Evolutionary conservation across 2,329 filamentous ascomycete species (phyloP), one percentile per base, ranked within the genome.

Genomic region (Dothideomycetidae sp.): DNA sequence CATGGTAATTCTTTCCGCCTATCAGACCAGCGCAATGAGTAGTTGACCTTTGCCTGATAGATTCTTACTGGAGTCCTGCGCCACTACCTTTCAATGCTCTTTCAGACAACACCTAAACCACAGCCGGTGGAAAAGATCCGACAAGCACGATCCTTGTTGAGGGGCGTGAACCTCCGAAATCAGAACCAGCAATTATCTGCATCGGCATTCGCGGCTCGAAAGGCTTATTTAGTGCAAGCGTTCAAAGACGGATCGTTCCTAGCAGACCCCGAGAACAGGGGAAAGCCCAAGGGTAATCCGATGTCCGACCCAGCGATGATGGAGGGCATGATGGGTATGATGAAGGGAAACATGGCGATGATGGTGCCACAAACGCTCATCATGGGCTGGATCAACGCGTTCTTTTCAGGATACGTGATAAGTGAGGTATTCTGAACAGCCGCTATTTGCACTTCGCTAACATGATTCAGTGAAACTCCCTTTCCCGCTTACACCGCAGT

Each of bases 271-370:
- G 82, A 90, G 38, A 74, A 69, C 52, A 78, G 81, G 54, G 86
- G 86, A 36, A 82, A 94, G 62, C 80, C 85, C 3, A 79, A 85
- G 13, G 75, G 83, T 26, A 98, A 96, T 61, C 90, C 90, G 3
- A 85, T 98, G 74, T 82, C 80, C 9, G 90, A 98, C 58, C 92
- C 92, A 14, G 80, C 80, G 33, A 84, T 83, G 41, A 98, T 98
- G 90, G 92, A 98, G 56, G 88, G 86, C 49, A 98, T 98, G 90
- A 98, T 98, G 90, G 88, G 90, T 49, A 93, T 93, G 84, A 93
- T 98, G 83, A 98, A 98, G 73, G 86, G 86, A 41, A 93, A 98
- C 57, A 93, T 98, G 81, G 88, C 90, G 46, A 98, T 96, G 90
- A 96, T 98, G 67, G 84, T 98, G 41, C 90, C 90, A 33, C 93